phyloP scores from a whole-genome alignment of 2,329 filamentous ascomycete species.

The Beauveria medogensis region DNA sequence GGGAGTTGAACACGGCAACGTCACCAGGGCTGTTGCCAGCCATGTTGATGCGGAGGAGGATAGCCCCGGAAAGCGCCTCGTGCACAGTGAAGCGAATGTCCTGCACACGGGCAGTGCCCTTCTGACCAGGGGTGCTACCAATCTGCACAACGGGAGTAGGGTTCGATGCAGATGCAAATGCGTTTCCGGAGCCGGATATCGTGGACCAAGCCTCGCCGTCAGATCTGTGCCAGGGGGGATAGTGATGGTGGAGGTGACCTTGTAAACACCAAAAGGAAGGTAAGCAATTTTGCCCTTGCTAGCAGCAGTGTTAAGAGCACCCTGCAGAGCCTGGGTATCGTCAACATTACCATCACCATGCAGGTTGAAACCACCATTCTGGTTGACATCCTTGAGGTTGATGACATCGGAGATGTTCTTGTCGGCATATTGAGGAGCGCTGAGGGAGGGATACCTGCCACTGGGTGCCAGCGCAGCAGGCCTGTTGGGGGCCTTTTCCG shows the following conservation, averaged over 20 bases:
- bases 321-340: conserved; percentile 52
- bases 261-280: conserved; percentile 50
- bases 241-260: conserved; percentile 37
- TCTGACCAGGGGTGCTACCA: conserved; percentile 29
- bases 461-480: conserved; percentile 28
- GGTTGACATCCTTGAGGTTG: conserved; percentile 18
- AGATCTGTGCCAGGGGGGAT: conserved; percentile 31
- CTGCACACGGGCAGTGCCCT: conserved; percentile 40
- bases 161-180: conserved; percentile 5
- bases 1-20: conserved; percentile 41
- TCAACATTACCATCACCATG: conserved; percentile 48
- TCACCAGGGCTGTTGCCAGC: conserved; percentile 36
- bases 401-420: conserved; percentile 26
- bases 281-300: conserved; percentile 42
- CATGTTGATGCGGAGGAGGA: conserved; percentile 42
- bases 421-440: conserved; percentile 32
- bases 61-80: conserved; percentile 33
- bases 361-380: conserved; percentile 9
- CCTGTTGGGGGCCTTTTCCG: conserved; percentile 21
- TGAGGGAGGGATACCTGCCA: conserved; percentile 27
- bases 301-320: conserved; percentile 43
- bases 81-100: conserved; percentile 45
- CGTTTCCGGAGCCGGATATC: conserved; percentile 4
- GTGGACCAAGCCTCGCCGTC: conserved; percentile 6
- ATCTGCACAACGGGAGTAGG: conserved; percentile 10